Evolutionary conservation across 1,139 yeast genomes (phyloP).

Genomic region (Diutina ranongensis): DNA sequence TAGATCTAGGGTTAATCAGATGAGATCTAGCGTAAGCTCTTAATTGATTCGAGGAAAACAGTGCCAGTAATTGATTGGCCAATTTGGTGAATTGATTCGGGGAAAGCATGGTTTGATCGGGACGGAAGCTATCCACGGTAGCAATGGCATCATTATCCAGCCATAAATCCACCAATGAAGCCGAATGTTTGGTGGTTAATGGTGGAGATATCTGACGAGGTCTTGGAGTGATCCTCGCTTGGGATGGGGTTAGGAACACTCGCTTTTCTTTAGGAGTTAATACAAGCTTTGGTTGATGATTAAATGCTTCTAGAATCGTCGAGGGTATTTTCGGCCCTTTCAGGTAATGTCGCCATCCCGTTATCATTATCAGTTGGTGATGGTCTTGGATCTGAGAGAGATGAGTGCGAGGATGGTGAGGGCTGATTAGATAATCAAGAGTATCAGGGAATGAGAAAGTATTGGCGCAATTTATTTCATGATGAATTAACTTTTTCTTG

Average conservation of each 20-base stretch:
- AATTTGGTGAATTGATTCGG: neutral
- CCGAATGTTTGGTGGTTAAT: neutral
- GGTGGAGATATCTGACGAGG: neutral
- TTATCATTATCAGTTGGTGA: neutral
- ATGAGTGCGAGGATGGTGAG: no score
- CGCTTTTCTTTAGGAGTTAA: neutral
- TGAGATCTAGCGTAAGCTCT: neutral
- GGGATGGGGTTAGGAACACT: neutral
- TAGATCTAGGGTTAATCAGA: neutral
- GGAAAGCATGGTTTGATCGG: neutral
- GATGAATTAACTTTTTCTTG: no score
- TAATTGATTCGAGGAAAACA: neutral
- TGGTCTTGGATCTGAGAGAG: no score
- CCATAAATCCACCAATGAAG: neutral
- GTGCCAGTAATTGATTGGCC: neutral
- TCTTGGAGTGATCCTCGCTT: neutral
- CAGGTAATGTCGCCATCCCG: slow-evolving; percentile 1
- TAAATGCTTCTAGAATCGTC: neutral
- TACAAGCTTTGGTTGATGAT: neutral
- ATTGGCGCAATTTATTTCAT: no score
- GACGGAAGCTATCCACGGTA: neutral
- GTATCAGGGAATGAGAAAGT: no score
- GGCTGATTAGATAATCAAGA: no score
- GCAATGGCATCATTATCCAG: neutral
- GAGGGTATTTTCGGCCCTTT: neutral